Conservation (phyloP, 2,329 filamentous ascomycete genomes). For the Clarireedia monteithiana region DNA sequence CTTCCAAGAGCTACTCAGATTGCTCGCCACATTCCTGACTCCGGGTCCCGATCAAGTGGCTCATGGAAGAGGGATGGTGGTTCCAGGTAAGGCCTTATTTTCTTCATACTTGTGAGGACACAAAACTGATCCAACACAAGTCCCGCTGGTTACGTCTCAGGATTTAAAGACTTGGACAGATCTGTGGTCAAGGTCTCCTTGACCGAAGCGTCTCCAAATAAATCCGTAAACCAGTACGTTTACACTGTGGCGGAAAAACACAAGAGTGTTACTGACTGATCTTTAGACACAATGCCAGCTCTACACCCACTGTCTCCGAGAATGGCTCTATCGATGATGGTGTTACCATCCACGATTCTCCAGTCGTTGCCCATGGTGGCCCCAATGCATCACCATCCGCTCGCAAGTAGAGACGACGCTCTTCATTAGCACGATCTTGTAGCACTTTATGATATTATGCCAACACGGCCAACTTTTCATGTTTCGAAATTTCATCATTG, state of each 20-base stretch:
- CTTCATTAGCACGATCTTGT: background rate
- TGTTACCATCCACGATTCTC: constrained; percentile 27
- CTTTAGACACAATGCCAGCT: constrained; percentile 11
- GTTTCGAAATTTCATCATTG: constrained; percentile 9
- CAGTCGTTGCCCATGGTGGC: constrained; percentile 22
- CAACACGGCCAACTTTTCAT: constrained; percentile 13
- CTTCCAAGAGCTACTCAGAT: constrained; percentile 27
- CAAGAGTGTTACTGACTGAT: background rate
- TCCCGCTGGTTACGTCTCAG: constrained; percentile 16
- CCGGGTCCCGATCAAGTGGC: constrained; percentile 22
- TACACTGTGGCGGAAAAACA: background rate
- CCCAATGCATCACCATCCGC: constrained; percentile 22
- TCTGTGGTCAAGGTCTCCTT: constrained; percentile 22
- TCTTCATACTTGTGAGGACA: background rate
- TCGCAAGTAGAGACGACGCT: constrained; percentile 20
- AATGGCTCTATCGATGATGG: constrained; percentile 28
- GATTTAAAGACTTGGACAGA: constrained; percentile 29
- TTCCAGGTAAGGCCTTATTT: constrained; percentile 16
- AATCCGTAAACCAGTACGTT: constrained; percentile 24
- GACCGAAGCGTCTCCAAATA: constrained; percentile 21
- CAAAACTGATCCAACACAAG: constrained; percentile 7
- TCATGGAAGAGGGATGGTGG: constrained; percentile 29
- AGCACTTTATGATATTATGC: constrained; percentile 6
- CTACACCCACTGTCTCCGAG: constrained; percentile 28
- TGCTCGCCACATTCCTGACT: constrained; percentile 24